phyloP scores from a whole-genome alignment of 768 basidiomycete genomes.

The Coprinellus micaceus region DNA sequence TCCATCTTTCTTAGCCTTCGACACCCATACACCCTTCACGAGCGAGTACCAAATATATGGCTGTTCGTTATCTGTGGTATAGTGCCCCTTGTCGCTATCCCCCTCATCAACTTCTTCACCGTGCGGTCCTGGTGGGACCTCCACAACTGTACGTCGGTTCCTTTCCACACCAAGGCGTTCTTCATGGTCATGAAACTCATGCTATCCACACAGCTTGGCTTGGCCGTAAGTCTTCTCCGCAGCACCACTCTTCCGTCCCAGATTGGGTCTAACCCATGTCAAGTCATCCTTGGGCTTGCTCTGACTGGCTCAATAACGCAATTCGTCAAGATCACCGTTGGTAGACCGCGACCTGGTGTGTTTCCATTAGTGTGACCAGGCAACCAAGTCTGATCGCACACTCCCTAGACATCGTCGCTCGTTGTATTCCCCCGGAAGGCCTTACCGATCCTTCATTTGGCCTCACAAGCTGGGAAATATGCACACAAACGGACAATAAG shows the following conservation, averaged over 20 bases:
- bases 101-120: conserved; percentile 65
- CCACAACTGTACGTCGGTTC: conserved; percentile 54
- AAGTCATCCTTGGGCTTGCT: conserved; percentile 70
- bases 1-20: conserved; percentile 42
- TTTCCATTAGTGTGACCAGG: background rate
- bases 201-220: conserved; percentile 31
- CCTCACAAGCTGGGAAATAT: conserved; percentile 71
- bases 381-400: background rate
- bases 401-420: conserved; percentile 53
- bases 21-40: conserved; percentile 44
- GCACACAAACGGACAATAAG: conserved; percentile 60
- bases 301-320: conserved; percentile 83
- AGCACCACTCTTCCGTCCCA: background rate
- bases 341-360: conserved; percentile 82
- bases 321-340: conserved; percentile 81
- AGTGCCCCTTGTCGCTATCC: conserved; percentile 66
- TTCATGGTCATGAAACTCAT: background rate
- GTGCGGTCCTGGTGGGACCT: conserved; percentile 87
- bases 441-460: conserved; percentile 68
- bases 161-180: background rate
- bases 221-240: conserved; percentile 31
- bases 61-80: conserved; percentile 9
- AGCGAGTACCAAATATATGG: conserved; percentile 68
- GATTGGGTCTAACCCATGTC: conserved; percentile 6
- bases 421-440: conserved; percentile 68